Conservation (phyloP, 2,329 filamentous ascomycete species). For the Stachybotrys echinatus region DNA sequence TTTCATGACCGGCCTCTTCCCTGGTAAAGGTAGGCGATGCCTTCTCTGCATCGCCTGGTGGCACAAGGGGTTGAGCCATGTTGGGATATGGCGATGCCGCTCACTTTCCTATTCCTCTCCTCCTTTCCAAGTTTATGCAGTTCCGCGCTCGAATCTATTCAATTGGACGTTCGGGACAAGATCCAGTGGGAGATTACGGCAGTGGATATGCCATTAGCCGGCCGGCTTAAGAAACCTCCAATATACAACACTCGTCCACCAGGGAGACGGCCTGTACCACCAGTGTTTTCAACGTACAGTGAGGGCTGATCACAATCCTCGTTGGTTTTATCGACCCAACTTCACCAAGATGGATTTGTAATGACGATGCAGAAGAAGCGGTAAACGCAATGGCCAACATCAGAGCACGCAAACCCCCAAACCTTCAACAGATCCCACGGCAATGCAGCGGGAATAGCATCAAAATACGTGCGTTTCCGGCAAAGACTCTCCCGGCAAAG, state of each 20-base stretch:
- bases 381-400: background rate
- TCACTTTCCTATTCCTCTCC: too few relatives aligned
- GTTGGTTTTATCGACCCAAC: too few relatives aligned
- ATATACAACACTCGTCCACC: background rate
- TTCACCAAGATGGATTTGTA: too few relatives aligned
- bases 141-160: too few relatives aligned
- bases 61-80: background rate
- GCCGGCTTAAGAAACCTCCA: background rate
- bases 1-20: too few relatives aligned
- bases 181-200: background rate
- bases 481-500: too few relatives aligned
- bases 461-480: background rate
- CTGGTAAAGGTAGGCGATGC: background rate
- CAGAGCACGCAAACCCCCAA: background rate
- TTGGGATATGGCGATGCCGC: background rate
- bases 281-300: too few relatives aligned
- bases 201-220: background rate
- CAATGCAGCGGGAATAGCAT: background rate
- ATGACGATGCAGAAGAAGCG: background rate
- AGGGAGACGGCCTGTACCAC: too few relatives aligned
- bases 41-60: background rate
- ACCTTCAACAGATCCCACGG: background rate
- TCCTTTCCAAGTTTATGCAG: too few relatives aligned
- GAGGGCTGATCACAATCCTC: too few relatives aligned
- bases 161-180: too few relatives aligned